A percentile compares a stretch with the other conserved stretches of the same genome.
phyloP scores from a whole-genome alignment of 2,329 filamentous ascomycete genomes.

The Neoarthrinium moseri region DNA sequence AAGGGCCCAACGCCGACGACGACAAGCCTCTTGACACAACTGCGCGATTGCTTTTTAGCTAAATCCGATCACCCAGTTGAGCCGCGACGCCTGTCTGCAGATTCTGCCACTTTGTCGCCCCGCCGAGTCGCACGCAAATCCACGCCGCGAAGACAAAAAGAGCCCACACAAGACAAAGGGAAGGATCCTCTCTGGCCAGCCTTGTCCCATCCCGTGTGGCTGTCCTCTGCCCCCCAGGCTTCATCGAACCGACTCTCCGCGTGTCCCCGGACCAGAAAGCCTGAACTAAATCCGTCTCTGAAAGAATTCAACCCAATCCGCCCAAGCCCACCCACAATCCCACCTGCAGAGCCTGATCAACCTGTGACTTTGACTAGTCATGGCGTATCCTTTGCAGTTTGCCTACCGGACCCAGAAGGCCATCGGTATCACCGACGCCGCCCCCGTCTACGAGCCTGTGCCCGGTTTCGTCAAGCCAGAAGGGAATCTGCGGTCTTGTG shows the following conservation, averaged over 20 bases:
- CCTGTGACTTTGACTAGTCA: slow-evolving; percentile 90
- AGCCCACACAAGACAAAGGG: no score
- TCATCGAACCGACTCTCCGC: no score
- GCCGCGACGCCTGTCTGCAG: background rate
- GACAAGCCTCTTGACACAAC: background rate
- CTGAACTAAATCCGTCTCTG: no score
- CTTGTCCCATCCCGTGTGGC: no score
- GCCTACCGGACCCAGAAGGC: slow-evolving; percentile 96
- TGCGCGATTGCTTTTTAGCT: slow-evolving; percentile 10
- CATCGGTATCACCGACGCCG: slow-evolving; percentile 90
- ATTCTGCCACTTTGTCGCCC: background rate
- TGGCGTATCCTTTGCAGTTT: slow-evolving; percentile 92
- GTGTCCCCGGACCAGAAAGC: no score
- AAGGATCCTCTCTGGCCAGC: no score
- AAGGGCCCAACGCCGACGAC: background rate
- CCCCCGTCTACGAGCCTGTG: slow-evolving; percentile 81
- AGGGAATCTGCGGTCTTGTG: slow-evolving; percentile 91
- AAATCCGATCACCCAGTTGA: slow-evolving; percentile 8
- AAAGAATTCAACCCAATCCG: no score
- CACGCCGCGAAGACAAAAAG: no score
- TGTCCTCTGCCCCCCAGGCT: no score
- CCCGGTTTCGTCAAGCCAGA: slow-evolving; percentile 83
- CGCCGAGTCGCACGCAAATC: no score
- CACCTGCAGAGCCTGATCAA: background rate
- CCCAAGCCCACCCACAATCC: background rate